phyloP scores from a whole-genome alignment of 2,329 filamentous ascomycete genomes.

The Chaetomiaceae sp. region DNA sequence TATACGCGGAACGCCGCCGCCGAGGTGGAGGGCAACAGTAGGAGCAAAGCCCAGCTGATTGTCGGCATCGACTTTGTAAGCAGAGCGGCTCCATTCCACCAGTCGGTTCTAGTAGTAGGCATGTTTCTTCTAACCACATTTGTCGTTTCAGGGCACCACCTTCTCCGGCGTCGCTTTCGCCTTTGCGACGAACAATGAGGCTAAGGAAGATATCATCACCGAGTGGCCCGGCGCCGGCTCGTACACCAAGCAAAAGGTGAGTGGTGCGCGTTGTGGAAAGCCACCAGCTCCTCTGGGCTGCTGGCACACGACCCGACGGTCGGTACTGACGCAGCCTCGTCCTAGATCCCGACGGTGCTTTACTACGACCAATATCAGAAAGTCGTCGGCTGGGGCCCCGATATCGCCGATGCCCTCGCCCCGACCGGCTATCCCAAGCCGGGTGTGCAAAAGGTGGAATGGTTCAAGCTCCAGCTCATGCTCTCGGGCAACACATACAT shows the following conservation, averaged over 20 bases:
- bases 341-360: constrained; percentile 92
- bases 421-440: constrained; percentile 97
- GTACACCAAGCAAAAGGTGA: constrained; percentile 96
- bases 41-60: constrained; percentile 94
- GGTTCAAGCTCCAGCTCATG: constrained; percentile 99
- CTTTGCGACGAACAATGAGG: constrained; percentile 95
- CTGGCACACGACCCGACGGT: no score
- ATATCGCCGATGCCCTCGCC: constrained; percentile 93
- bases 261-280: constrained; percentile 12
- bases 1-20: constrained; percentile 45
- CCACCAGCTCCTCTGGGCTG: no score
- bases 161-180: constrained; percentile 97
- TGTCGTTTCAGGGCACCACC: constrained; percentile 69
- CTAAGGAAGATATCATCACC: constrained; percentile 97
- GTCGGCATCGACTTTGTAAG: constrained; percentile 97
- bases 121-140: constrained; percentile 20
- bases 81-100: constrained; percentile 12
- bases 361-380: constrained; percentile 99
- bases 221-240: constrained; percentile 98
- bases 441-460: constrained; percentile 97
- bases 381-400: constrained; percentile 98
- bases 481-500: constrained; percentile 98
- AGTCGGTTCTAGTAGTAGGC: not conserved
- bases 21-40: constrained; percentile 82
- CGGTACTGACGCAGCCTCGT: not conserved